Conservation (phyloP, 176 grass and related monocot species). For the Bothriochloa decipiens region DNA sequence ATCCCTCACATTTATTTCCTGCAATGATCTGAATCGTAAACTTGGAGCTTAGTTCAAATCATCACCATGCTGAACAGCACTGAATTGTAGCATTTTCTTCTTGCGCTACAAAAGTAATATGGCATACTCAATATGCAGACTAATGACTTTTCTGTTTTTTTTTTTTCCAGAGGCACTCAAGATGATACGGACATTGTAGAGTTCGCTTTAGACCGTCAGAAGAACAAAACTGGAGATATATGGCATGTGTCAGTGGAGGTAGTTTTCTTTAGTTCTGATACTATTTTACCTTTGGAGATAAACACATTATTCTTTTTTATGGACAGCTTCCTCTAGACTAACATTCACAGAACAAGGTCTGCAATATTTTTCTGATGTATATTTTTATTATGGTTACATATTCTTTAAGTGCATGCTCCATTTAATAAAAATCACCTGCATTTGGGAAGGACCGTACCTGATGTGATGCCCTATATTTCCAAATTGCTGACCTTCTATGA, state of each 20-base stretch:
- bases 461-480: not conserved
- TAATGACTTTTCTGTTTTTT: slow-evolving; percentile 7
- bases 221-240: slow-evolving; percentile 89
- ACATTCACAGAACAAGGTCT: slow-evolving; percentile 26
- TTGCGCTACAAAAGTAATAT: not conserved
- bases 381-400: slow-evolving; percentile 24
- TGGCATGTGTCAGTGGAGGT: slow-evolving; percentile 94
- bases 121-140: slow-evolving; percentile 18
- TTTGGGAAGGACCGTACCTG: slow-evolving; percentile 2
- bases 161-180: slow-evolving; percentile 48
- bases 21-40: not conserved
- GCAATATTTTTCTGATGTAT: slow-evolving; percentile 19
- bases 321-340: not conserved
- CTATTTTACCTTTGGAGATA: slow-evolving; percentile 25
- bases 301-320: slow-evolving; percentile 3
- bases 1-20: not conserved
- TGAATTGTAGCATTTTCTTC: slow-evolving; percentile 14
- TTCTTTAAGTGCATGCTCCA: not conserved
- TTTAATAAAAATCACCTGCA: slow-evolving; percentile 15
- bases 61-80: slow-evolving; percentile 6
- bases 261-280: slow-evolving; percentile 26
- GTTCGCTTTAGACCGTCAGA: slow-evolving; percentile 61
- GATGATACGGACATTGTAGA: slow-evolving; percentile 52
- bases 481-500: not conserved
- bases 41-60: slow-evolving; percentile 30